Evolutionary conservation across 2,329 filamentous ascomycete genomes (phyloP).

Genomic region (Ceratocystis lukuohia): DNA sequence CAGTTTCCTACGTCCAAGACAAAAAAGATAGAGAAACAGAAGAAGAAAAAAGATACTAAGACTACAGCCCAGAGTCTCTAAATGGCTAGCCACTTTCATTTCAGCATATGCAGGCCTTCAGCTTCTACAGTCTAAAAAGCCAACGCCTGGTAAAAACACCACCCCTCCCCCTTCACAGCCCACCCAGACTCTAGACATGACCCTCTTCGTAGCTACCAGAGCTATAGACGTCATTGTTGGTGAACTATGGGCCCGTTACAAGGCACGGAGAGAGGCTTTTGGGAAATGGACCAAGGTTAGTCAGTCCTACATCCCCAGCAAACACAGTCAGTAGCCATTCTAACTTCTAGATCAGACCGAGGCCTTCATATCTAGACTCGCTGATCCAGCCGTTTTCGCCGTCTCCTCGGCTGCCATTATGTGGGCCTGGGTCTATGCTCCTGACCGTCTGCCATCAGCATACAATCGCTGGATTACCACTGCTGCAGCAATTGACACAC

Average conservation of each 20-base stretch:
- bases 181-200: conserved; percentile 68
- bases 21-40: no score
- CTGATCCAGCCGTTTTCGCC: conserved; percentile 61
- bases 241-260: conserved; percentile 46
- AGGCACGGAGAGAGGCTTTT: conserved; percentile 31
- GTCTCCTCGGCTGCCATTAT: conserved; percentile 62
- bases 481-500: conserved; percentile 59
- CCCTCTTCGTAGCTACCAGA: conserved; percentile 60
- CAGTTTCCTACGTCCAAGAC: neutral
- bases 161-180: conserved; percentile 19
- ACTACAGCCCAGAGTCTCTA: neutral
- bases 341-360: conserved; percentile 22
- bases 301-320: neutral
- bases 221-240: conserved; percentile 59
- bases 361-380: conserved; percentile 27
- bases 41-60: neutral
- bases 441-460: conserved; percentile 52
- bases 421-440: conserved; percentile 79
- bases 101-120: conserved; percentile 44
- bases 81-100: conserved; percentile 46
- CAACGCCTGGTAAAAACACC: conserved; percentile 24
- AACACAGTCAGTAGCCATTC: neutral
- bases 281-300: conserved; percentile 37
- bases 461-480: conserved; percentile 75
- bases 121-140: conserved; percentile 44